These are phyloP conservation scores for Lentinula sp. DNA, from an alignment of 768 basidiomycete species.

Conservation along the genomic window DNA sequence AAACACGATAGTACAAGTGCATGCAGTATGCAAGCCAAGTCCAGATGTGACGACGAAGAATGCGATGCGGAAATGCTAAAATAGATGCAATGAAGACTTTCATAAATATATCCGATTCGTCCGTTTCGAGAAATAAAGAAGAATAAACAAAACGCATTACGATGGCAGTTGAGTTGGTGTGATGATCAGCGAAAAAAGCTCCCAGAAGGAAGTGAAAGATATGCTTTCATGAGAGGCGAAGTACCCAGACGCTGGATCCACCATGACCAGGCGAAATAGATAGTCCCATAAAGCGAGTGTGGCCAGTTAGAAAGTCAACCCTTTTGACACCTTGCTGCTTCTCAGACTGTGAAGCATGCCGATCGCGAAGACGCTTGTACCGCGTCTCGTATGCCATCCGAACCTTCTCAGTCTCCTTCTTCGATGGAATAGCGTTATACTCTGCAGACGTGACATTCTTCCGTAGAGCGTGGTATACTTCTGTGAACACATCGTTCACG, in stretches of 20 bases:
- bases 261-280: background rate
- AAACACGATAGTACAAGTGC: background rate
- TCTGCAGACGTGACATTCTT: conserved; percentile 31
- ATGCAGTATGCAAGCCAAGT: background rate
- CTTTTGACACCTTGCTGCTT: conserved; percentile 42
- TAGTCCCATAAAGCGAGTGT: conserved; percentile 31
- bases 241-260: background rate
- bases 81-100: background rate
- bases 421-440: conserved; percentile 26
- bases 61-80: background rate
- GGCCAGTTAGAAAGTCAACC: conserved; percentile 45
- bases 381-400: conserved; percentile 35
- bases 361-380: conserved; percentile 25
- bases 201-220: background rate
- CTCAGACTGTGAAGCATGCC: conserved; percentile 28
- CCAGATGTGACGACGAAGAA: background rate
- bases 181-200: background rate
- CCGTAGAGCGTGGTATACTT: conserved; percentile 38
- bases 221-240: background rate
- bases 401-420: conserved; percentile 26
- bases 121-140: background rate
- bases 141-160: background rate
- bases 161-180: background rate
- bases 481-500: conserved; percentile 37
- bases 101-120: background rate